A percentile compares a stretch with the other conserved stretches of the same genome.
Conservation (phyloP, 2,329 filamentous ascomycete genomes). For the Colletotrichum theobromicola region DNA sequence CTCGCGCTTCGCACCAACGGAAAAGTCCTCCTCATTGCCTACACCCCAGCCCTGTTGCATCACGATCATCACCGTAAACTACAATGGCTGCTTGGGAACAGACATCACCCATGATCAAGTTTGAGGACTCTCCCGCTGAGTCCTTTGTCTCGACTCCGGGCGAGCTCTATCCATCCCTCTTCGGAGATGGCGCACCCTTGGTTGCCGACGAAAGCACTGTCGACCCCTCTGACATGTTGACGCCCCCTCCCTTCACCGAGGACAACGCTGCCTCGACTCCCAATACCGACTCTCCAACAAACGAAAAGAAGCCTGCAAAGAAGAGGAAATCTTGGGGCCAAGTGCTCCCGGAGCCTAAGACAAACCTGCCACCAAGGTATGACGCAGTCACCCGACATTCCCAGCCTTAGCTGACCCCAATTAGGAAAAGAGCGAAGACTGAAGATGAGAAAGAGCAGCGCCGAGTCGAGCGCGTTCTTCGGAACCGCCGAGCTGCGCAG, state of each 20-base stretch:
- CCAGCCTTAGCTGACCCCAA: background rate
- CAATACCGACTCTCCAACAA: background rate
- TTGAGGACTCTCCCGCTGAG: slow-evolving; percentile 60
- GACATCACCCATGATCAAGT: slow-evolving; percentile 51
- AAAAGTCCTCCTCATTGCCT: background rate
- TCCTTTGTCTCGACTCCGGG: slow-evolving; percentile 57
- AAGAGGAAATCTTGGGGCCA: slow-evolving; percentile 99
- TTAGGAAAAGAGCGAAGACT: slow-evolving; percentile 94
- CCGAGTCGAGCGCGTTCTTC: slow-evolving; percentile 93
- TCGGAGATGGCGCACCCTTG: slow-evolving; percentile 36
- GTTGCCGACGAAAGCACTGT: slow-evolving; percentile 39
- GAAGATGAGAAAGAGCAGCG: slow-evolving; percentile 99
- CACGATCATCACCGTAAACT: slow-evolving; percentile 19
- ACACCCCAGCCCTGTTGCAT: background rate
- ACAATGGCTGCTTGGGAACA: slow-evolving; percentile 48
- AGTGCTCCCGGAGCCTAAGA: slow-evolving; percentile 94
- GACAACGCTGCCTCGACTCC: slow-evolving; percentile 24
- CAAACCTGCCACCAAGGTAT: slow-evolving; percentile 88
- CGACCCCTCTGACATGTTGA: slow-evolving; percentile 55
- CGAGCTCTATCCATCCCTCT: slow-evolving; percentile 55
- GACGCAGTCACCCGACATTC: slow-evolving; percentile 24
- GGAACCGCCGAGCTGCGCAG: slow-evolving; percentile 94
- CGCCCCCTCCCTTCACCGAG: slow-evolving; percentile 45
- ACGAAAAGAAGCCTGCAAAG: slow-evolving; percentile 78
- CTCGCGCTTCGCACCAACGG: background rate